phyloP scores from a whole-genome alignment of 129 eudicot species.

The Deinandra increscens region DNA sequence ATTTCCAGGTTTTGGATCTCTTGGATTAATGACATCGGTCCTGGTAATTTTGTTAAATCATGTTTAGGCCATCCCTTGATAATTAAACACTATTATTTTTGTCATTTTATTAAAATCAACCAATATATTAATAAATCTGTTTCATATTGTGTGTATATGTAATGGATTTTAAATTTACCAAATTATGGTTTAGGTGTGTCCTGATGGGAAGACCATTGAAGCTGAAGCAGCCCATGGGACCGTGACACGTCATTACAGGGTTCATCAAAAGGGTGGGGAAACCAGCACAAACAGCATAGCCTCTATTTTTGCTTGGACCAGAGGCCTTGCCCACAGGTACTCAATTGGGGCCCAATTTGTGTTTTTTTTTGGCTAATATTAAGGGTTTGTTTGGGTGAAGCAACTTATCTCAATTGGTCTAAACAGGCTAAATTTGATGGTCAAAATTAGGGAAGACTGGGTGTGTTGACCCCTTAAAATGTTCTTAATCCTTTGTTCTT shows the following conservation, averaged over 20 bases:
- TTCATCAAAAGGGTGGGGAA: constrained; percentile 95
- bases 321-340: constrained; percentile 96
- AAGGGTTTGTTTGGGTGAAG: background rate
- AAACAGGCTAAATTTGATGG: background rate
- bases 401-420: background rate
- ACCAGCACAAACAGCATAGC: constrained; percentile 98
- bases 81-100: background rate
- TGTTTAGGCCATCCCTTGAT: background rate
- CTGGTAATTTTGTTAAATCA: constrained; percentile 51
- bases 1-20: constrained; percentile 84
- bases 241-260: constrained; percentile 91
- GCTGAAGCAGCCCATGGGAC: constrained; percentile 99
- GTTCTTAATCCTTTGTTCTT: background rate
- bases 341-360: background rate
- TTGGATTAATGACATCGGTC: constrained; percentile 97
- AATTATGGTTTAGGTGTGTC: constrained; percentile 64
- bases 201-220: constrained; percentile 98
- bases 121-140: background rate
- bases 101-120: background rate
- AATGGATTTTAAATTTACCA: background rate
- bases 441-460: background rate
- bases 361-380: background rate
- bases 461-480: background rate
- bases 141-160: background rate
- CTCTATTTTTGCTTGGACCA: constrained; percentile 95